A percentile compares a stretch with the other conserved stretches of the same genome.
These are phyloP conservation scores for Oryza punctata DNA, from an alignment of 176 grass and related monocot genomes.

Conservation along the genomic window DNA sequence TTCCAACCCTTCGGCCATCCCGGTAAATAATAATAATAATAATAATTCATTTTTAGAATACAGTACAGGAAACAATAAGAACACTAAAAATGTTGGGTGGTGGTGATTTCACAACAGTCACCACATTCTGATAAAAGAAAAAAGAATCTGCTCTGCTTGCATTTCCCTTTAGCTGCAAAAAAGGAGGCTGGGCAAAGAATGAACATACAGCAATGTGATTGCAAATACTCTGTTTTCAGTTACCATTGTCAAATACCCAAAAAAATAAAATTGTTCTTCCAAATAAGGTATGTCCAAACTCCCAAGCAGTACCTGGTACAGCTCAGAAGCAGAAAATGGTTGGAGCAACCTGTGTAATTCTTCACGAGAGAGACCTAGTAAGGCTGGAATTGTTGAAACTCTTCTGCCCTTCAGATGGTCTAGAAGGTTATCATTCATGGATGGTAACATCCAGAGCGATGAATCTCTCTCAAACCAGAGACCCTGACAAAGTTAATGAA, in stretches of 20 bases:
- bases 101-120: slow-evolving; percentile 24
- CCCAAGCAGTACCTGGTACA: slow-evolving; percentile 70
- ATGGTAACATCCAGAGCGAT: slow-evolving; percentile 84
- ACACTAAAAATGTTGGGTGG: background rate
- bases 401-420: slow-evolving; percentile 66
- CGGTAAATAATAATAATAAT: no score
- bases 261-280: slow-evolving; percentile 32
- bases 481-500: slow-evolving; percentile 52
- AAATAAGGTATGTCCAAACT: slow-evolving; percentile 19
- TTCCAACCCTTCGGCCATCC: no score
- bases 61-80: slow-evolving; percentile 1
- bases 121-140: background rate
- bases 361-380: slow-evolving; percentile 65
- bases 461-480: slow-evolving; percentile 94
- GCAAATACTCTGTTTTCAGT: slow-evolving; percentile 15
- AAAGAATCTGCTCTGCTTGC: background rate
- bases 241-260: background rate
- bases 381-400: slow-evolving; percentile 50
- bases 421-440: slow-evolving; percentile 80
- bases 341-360: slow-evolving; percentile 67
- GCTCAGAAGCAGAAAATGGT: slow-evolving; percentile 53
- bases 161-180: slow-evolving; percentile 24
- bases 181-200: slow-evolving; percentile 7
- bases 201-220: slow-evolving; percentile 8
- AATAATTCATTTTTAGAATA: background rate